These are phyloP conservation scores for Suillus cothurnatus DNA, from an alignment of 768 basidiomycete species.

Conservation along the genomic window DNA sequence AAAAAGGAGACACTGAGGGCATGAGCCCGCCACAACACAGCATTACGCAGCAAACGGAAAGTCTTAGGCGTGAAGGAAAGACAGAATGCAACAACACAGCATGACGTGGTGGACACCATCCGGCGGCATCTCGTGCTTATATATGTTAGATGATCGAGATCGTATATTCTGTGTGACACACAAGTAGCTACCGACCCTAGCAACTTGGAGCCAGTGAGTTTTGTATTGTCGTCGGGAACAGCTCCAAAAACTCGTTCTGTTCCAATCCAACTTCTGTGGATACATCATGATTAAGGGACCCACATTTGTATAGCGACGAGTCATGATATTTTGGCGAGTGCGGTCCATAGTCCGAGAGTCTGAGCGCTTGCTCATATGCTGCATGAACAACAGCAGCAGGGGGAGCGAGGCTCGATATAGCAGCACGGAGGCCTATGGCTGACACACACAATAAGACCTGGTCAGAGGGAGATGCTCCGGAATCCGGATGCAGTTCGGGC, in stretches of 20 bases:
- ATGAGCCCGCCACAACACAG: no score
- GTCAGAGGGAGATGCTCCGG: slow-evolving; percentile 40
- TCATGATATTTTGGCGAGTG: slow-evolving; percentile 64
- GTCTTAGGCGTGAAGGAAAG: no score
- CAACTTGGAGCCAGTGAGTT: no score
- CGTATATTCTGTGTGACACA: no score
- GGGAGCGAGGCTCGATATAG: background rate
- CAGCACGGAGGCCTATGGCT: slow-evolving; percentile 38
- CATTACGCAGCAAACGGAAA: no score
- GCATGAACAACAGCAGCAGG: slow-evolving; percentile 38
- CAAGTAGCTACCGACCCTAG: no score
- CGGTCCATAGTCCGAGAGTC: slow-evolving; percentile 88
- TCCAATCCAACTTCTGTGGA: slow-evolving; percentile 74
- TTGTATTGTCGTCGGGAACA: slow-evolving; percentile 96
- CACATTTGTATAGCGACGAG: slow-evolving; percentile 75
- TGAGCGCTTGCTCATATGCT: slow-evolving; percentile 67
- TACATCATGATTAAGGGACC: slow-evolving; percentile 52
- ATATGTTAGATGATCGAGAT: no score
- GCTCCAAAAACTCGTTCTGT: slow-evolving; percentile 75
- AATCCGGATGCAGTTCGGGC: slow-evolving; percentile 27
- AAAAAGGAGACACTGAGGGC: no score
- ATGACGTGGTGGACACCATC: no score
- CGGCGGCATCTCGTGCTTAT: no score
- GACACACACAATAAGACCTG: slow-evolving; percentile 51
- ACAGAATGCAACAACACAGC: no score